Base-by-base conservation (phyloP, 441 rosid species). In the Adansonia grandidieri region DNA sequence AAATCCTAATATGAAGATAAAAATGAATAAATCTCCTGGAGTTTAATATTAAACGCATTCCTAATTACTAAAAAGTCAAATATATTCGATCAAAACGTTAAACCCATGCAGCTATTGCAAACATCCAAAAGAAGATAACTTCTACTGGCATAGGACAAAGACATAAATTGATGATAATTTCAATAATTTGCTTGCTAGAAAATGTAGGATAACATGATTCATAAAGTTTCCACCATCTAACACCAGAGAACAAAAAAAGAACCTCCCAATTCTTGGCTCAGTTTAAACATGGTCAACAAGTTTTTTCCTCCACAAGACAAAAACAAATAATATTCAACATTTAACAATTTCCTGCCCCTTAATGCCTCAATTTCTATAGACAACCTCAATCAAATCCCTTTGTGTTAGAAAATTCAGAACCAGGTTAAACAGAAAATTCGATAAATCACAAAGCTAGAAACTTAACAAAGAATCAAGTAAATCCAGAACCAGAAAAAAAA, bases 371-470 rank as follows among this genome's bases (percentile, higher is more conserved):
- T 47, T 63, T 47, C 4, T 40, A 50, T 50, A 11, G 37, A 37
- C 24, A 50, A 58, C 22, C 67, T 53, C 71, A 40, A 62, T 10
- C 66, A 19, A 74, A 76, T 78, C 45, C 73, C 65, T 47, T 79
- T 44, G 50, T 73, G 50, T 53, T 65, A 76, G 32, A 58, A 76
- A 72, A 74, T 22, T 54, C 37, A 61, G 19, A 66, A 79, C 66
- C 79, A 71, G 73, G 44, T 62, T 73, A 53, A 32, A 78, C 42
- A 64, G 15, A 5, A 80, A 67, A 76, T 70, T 71, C 48, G n/a
- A 80, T 28, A 74, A 76, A 82, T 77, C 72, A 69, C 66, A 74
- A 69, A 86, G 82, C 78, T 6, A 54, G 28, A 58, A 64, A 80
- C 64, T 62, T 68, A 13, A 78, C 9, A 68, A 80, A 53, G 53